phyloP scores from a whole-genome alignment of 805 yeast species.

The Scheffersomyces coipomensis region DNA sequence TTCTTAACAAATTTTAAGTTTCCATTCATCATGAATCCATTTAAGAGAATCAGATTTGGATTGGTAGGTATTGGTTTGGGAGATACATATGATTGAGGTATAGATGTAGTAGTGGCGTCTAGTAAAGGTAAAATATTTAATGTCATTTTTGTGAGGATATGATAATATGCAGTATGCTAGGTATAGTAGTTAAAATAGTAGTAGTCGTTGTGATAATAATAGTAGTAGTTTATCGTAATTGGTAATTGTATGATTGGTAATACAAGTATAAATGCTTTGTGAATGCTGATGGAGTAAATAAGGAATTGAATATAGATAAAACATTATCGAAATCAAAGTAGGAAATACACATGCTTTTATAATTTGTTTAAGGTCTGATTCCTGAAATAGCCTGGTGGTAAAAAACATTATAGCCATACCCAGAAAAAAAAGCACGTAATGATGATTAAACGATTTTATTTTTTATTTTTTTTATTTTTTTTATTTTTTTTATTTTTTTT shows the following conservation, averaged over 20 bases:
- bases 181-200: not conserved
- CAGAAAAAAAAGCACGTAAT: too few relatives aligned
- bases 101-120: slow-evolving; percentile 3
- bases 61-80: slow-evolving; percentile 3
- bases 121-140: slow-evolving; percentile 12
- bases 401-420: too few relatives aligned
- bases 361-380: not conserved
- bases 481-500: too few relatives aligned
- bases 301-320: not conserved
- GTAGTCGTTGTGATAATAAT: not conserved
- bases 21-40: slow-evolving; percentile 24
- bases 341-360: slow-evolving; percentile 1
- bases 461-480: too few relatives aligned
- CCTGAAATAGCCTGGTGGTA: not conserved
- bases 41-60: slow-evolving; percentile 7
- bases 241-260: not conserved
- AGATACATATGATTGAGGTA: slow-evolving; percentile 2
- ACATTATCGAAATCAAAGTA: too few relatives aligned
- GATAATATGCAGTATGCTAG: not conserved
- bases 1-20: slow-evolving; percentile 45
- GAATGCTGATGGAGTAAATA: not conserved
- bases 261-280: too few relatives aligned
- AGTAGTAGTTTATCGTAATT: not conserved
- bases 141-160: slow-evolving; percentile 5
- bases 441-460: too few relatives aligned